These are phyloP conservation scores for Chrysanthemum seticuspe DNA, from an alignment of 129 eudicot genomes.

Conservation along the genomic window DNA sequence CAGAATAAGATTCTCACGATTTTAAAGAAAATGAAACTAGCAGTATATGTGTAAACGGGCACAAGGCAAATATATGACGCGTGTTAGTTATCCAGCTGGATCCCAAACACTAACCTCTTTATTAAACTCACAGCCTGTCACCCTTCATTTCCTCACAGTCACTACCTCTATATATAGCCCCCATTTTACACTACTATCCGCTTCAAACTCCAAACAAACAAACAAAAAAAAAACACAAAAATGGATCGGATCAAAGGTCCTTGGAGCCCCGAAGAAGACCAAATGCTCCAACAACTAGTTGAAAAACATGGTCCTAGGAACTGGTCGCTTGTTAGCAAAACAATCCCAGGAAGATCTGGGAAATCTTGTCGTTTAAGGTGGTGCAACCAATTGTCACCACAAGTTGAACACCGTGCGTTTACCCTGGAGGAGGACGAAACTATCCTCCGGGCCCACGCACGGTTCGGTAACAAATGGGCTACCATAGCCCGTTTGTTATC, in stretches of 20 bases:
- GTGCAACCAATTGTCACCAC: slow-evolving; percentile 95
- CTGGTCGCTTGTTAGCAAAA: slow-evolving; percentile 82
- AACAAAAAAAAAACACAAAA: slow-evolving; percentile 8
- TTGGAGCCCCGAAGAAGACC: slow-evolving; percentile 95
- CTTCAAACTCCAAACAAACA: slow-evolving; percentile 16
- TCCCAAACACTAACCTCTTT: slow-evolving; percentile 51
- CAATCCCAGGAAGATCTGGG: slow-evolving; percentile 81
- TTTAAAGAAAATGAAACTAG: neutral
- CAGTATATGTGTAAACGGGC: slow-evolving; percentile 31
- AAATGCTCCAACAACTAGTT: slow-evolving; percentile 56
- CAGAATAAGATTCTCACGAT: neutral
- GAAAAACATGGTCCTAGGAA: slow-evolving; percentile 79
- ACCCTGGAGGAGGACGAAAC: slow-evolving; percentile 86
- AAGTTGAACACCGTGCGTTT: slow-evolving; percentile 88
- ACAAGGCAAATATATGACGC: slow-evolving; percentile 46
- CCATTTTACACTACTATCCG: neutral
- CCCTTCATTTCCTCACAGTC: slow-evolving; percentile 20
- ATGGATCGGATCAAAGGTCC: slow-evolving; percentile 96
- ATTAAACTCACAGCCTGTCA: slow-evolving; percentile 32
- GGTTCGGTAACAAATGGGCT: slow-evolving; percentile 92
- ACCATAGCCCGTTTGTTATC: slow-evolving; percentile 78
- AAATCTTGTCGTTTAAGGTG: slow-evolving; percentile 87
- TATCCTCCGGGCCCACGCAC: slow-evolving; percentile 72
- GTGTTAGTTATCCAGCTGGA: slow-evolving; percentile 84
- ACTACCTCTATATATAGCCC: slow-evolving; percentile 27